These are phyloP conservation scores for Solanum pinnatisectum DNA, from an alignment of 257 asterid genomes.

Conservation along the genomic window DNA sequence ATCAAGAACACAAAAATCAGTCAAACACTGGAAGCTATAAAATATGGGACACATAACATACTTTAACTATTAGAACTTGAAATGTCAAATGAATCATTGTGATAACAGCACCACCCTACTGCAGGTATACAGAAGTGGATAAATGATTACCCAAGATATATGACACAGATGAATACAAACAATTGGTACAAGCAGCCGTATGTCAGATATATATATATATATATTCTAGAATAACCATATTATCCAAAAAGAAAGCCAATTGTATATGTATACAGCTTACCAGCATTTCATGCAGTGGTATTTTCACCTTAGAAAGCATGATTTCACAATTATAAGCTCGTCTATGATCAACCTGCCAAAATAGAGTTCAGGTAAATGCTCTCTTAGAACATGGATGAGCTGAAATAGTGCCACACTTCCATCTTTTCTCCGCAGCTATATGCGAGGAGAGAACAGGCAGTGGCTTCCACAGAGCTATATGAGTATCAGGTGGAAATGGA, in stretches of 20 bases:
- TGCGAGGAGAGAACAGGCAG: not conserved
- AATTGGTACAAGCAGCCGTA: not conserved
- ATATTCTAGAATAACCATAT: not conserved
- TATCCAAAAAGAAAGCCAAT: not conserved
- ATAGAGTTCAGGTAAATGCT: not conserved
- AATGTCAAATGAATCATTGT: not conserved
- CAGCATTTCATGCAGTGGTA: conserved; percentile 75
- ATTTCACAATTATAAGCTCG: conserved; percentile 96
- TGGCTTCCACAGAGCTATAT: not conserved
- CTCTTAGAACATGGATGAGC: not conserved
- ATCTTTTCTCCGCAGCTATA: not conserved
- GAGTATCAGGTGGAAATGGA: not conserved
- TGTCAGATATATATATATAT: not conserved
- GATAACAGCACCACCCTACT: not conserved
- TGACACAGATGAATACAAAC: not conserved
- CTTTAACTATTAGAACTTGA: not conserved
- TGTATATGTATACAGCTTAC: conserved; percentile 33
- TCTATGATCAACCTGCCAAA: conserved; percentile 75
- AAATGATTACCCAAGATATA: not conserved
- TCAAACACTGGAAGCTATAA: not conserved
- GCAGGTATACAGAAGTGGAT: not conserved
- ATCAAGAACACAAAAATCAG: not conserved
- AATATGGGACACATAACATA: not conserved
- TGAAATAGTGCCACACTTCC: not conserved
- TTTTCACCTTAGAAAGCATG: conserved; percentile 89